Evolutionary conservation across 2,329 filamentous ascomycete genomes (phyloP), one percentile per base, ranked within the genome.

Genomic region (Nothophoma quercina): DNA sequence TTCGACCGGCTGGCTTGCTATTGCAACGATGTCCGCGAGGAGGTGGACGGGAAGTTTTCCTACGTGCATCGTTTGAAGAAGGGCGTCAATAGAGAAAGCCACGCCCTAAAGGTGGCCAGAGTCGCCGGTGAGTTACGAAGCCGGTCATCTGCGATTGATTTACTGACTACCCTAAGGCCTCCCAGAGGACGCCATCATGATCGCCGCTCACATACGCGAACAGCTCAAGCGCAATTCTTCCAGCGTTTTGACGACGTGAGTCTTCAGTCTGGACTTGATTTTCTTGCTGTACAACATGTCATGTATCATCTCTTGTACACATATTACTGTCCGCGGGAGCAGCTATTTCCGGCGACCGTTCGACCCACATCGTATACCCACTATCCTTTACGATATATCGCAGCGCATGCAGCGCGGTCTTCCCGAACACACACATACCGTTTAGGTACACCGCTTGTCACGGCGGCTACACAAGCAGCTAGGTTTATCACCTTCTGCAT

Each of bases 61-160:
- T 99, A 96, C 77, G 83, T 96, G 48, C 93, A 99, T 77, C 88
- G 83, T 61, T 75, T 99, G 74, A 84, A 85, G 47, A 86, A 82
- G 70, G 95, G 95, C 0, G 85, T 96, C 51, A 99, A 98, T 74
- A 84, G 87, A 43, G 81, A 89, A 60, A 96, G 91, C 56, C 95
- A 99, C 77, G 95, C 96, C 15, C 78, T 99, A 54, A 98, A 97
- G 70, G 95, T 99, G n/a, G 95, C 95, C 2, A 83, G 83, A 58
- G 77, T 98, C 62, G 96, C 95, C 5, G 93, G 79, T 71, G 61
- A 57, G 70, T 43, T 21, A n/a, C 13, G n/a, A 21, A 25, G 13
- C 7, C 12, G 3, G 30, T 41, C 5, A 12, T 12, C 7, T 26
- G 6, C 25, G 36, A 7, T 33, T n/a, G n/a, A 19, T 5, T 42